Conservation (phyloP, 1,139 yeast species). For the Spathaspora jeffriesii region DNA sequence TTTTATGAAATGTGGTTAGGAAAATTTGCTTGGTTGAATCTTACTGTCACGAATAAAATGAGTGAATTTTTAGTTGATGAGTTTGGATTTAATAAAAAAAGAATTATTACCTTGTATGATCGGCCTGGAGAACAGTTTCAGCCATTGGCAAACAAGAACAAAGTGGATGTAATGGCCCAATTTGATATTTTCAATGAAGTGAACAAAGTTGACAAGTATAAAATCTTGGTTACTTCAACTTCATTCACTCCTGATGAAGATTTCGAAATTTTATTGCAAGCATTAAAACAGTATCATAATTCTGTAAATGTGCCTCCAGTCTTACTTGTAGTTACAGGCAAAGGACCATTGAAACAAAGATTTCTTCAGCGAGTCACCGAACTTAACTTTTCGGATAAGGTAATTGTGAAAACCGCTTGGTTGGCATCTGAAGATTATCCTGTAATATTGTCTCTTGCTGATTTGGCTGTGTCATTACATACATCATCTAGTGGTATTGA, state of each 20-base stretch:
- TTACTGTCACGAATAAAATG: slow-evolving; percentile 84
- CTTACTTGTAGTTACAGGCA: slow-evolving; percentile 82
- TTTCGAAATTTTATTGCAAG: slow-evolving; percentile 65
- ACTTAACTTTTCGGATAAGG: slow-evolving; percentile 40
- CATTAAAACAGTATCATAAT: slow-evolving; percentile 61
- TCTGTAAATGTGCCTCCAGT: slow-evolving; percentile 45
- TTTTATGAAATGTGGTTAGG: slow-evolving; percentile 62
- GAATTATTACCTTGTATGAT: slow-evolving; percentile 60
- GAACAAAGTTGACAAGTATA: slow-evolving; percentile 39
- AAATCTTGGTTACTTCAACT: slow-evolving; percentile 78
- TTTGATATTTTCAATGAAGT: slow-evolving; percentile 37
- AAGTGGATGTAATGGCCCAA: slow-evolving; percentile 10
- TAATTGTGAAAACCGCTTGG: slow-evolving; percentile 73
- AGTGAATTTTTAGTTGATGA: slow-evolving; percentile 55
- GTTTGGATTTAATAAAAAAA: slow-evolving; percentile 44
- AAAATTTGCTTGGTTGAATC: slow-evolving; percentile 55
- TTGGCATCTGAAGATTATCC: slow-evolving; percentile 82
- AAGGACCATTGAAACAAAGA: slow-evolving; percentile 74
- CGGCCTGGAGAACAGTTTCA: slow-evolving; percentile 71
- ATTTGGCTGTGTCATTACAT: slow-evolving; percentile 88
- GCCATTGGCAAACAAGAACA: slow-evolving; percentile 37
- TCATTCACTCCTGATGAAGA: slow-evolving; percentile 98
- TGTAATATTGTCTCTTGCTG: slow-evolving; percentile 69
- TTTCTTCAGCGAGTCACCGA: slow-evolving; percentile 48
- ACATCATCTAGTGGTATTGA: slow-evolving; percentile 92